A percentile compares a stretch with the other conserved stretches of the same genome.
Evolutionary conservation across 2,329 filamentous ascomycete genomes (phyloP).

Genomic region (Pyricularia pennisetigena): DNA sequence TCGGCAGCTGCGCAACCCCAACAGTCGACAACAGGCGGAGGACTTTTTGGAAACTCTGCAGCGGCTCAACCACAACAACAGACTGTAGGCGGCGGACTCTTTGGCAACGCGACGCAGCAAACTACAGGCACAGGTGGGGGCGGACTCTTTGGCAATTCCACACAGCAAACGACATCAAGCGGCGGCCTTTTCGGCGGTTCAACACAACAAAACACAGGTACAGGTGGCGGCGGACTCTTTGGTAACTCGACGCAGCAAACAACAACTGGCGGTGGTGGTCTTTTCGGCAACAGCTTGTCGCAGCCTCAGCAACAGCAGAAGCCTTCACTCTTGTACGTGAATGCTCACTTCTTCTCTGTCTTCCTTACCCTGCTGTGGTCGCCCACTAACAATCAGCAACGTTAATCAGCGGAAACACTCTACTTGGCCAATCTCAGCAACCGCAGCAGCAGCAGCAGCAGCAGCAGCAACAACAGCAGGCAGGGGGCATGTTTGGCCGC

Average conservation of each 20-base stretch:
- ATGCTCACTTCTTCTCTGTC: background rate
- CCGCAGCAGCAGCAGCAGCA: constrained; percentile 13
- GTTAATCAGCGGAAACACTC: background rate
- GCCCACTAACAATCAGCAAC: background rate
- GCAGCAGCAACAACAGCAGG: constrained; percentile 18
- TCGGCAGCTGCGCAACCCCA: constrained; percentile 14
- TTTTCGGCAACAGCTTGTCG: constrained; percentile 12
- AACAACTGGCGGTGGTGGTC: constrained; percentile 11
- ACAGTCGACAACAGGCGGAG: constrained; percentile 14
- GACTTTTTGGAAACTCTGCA: constrained; percentile 19
- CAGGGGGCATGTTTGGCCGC: constrained; percentile 25
- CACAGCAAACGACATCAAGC: constrained; percentile 16
- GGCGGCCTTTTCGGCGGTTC: constrained; percentile 7
- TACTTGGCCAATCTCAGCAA: constrained; percentile 9
- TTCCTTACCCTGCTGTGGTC: background rate
- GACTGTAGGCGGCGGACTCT: constrained; percentile 15
- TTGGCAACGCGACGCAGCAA: constrained; percentile 16
- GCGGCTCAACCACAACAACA: constrained; percentile 9
- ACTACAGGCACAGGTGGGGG: constrained; percentile 15
- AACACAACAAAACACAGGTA: background rate
- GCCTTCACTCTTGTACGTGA: constrained; percentile 10
- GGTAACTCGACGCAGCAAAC: constrained; percentile 4
- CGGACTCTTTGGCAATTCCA: constrained; percentile 10
- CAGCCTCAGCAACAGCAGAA: constrained; percentile 16
- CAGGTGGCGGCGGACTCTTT: constrained; percentile 3